Percentiles rank a stretch among this genome's conserved stretches.
These are phyloP conservation scores for Domatiomyces globalis DNA, from an alignment of 2,329 filamentous ascomycete genomes.

Conservation along the genomic window DNA sequence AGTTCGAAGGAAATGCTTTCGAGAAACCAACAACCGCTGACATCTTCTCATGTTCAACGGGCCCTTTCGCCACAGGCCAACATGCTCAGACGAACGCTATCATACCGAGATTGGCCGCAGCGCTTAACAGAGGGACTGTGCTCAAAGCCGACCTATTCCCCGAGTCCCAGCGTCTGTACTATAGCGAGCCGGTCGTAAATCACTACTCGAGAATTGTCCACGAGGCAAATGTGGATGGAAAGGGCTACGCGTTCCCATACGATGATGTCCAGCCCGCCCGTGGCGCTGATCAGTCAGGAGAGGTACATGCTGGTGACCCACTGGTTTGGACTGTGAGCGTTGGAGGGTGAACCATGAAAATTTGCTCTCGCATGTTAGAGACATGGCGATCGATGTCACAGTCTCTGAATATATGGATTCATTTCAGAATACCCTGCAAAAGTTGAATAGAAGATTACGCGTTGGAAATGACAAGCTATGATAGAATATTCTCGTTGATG, in stretches of 20 bases:
- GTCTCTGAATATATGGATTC: too few species aligned
- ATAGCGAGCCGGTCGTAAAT: constrained; percentile 43
- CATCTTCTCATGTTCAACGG: constrained; percentile 53
- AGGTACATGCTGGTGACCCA: constrained; percentile 44
- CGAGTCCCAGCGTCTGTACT: constrained; percentile 43
- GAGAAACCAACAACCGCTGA: constrained; percentile 44
- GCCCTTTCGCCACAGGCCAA: constrained; percentile 39
- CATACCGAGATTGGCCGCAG: constrained; percentile 59
- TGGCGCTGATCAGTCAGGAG: constrained; percentile 47
- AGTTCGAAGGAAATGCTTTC: constrained; percentile 39
- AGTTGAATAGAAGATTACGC: not conserved
- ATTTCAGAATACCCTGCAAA: too few species aligned
- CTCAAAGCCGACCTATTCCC: constrained; percentile 31
- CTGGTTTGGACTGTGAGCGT: constrained; percentile 43
- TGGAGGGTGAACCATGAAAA: constrained; percentile 28
- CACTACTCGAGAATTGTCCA: constrained; percentile 55
- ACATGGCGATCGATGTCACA: too few species aligned
- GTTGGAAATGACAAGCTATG: too few species aligned
- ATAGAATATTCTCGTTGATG: too few species aligned
- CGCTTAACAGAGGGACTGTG: constrained; percentile 60
- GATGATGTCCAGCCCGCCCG: constrained; percentile 50
- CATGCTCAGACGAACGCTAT: constrained; percentile 44
- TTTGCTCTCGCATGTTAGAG: too few species aligned
- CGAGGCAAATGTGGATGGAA: constrained; percentile 42
- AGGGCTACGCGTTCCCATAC: constrained; percentile 58